Base-by-base conservation (phyloP, 805 yeast genomes). In the Kuraishia hungarica region DNA sequence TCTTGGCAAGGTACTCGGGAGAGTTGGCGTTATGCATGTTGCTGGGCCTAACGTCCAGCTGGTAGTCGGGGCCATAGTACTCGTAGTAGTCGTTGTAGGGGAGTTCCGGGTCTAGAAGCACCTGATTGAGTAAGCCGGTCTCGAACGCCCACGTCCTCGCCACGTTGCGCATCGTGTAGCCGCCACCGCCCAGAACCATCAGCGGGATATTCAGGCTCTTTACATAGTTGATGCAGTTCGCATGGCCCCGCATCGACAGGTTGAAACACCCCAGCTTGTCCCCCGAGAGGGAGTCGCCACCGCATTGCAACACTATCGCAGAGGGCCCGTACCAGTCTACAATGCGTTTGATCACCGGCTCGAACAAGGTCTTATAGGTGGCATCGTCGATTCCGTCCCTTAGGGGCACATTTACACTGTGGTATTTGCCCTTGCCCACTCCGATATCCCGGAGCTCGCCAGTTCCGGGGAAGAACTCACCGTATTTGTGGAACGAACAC, bases 171-270 rank as follows among this genome's bases (percentile, higher is more conserved):
- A 96, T 96, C 2, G 99, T 94, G 72, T 94, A 94, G 21, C 99
- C 99, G 62, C 99, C 99, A 52, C 99, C 99, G 48, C 99, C 99
- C 21, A 94, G 78, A 29, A 94, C 96, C 85, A 94, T 81, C 79
- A 89, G 73, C 10, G 99, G 98, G 19, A 94, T 78, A 51, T 89
- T 88, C 66, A 93, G 89, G 8, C 88, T 79, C 67, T 87, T 88
- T 53, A 92, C 90, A 71, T 82, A 93, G 62, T 86, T 84, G 53
- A 93, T 89, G 75, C 99, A 94, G 70, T 93, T 96, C 48, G 97
- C 98, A 68, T 96, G 99, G 0, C 97, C 98, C 55, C 76, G 77
- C 82, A 93, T 92, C 55, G 94, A 89, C 59, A 94, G 79, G 67
- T 96, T 94, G 75, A 96, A 96, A 64, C 97, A 89, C 35, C 99